Base-by-base conservation (phyloP, 169 alveolate species). In the Cryptosporidium xiaoi region DNA sequence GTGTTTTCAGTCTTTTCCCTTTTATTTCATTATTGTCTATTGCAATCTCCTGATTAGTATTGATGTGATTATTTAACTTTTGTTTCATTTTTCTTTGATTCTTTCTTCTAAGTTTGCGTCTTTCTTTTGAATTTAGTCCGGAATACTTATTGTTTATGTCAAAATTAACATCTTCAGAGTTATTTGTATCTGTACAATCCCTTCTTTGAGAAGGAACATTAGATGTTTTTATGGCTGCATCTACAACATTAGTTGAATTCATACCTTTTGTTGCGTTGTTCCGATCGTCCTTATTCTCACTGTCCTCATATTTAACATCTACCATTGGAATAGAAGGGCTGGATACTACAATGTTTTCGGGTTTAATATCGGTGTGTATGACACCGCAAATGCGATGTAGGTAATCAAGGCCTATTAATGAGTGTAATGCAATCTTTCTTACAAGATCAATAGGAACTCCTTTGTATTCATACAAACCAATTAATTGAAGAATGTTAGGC, bases 361-460 rank as follows among this genome's bases (percentile, higher is more conserved):
- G 99, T 92, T 98, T 98, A 82, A 98, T 93, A 93, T 98, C 99
- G 13, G 99, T 98, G 91, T 98, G 99, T 83, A 98, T 98, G 64
- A 98, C 97, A 71, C 97, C 96, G 77, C 98, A 96, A 68, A 95
- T 95, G 51, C 97, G 95, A 84, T 96, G 99, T 64, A 98, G 94
- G 91, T 97, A 98, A 91, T 98, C 99, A 53, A 98, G 91, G 15
- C 99, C 99, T 67, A 97, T 93, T 66, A 98, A 91, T 15, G 97
- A 96, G 89, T 98, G 99, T 34, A 97, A 95, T 18, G 99, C 97
- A 51, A 98, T 95, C 93, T 94, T 96, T 71, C 99, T 92, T 44
- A 96, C 98, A 67, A 97, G 92, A 55, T 93, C 96, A 66, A 98
- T 65, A 18, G 99, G 99, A 51, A 96, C 96, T 15, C 99, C 99